Evolutionary conservation across 257 asterid species (phyloP), one percentile per base, ranked within the genome.

Genomic region (Ocimum tenuiflorum): DNA sequence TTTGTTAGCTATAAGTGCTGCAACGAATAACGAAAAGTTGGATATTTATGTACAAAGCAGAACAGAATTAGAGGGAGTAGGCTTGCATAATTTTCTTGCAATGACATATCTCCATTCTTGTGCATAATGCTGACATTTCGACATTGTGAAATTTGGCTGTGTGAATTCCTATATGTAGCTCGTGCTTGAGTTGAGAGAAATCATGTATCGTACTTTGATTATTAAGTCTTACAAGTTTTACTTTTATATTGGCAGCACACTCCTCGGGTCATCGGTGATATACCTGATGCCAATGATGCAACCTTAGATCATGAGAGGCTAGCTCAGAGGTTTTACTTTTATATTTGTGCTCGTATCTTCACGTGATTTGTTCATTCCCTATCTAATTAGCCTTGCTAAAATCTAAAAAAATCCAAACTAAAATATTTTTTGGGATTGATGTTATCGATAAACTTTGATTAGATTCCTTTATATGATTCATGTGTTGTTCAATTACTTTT

Each of bases 261-360:
- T 18, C 98, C 97, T 58, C 85, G 97, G 64, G 85, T 92, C 56
- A 85, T 82, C 74, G 75, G 72, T 58, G 79, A 60, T 73, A 85
- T 92, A 84, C 97, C 97, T 15, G 96, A 92, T 74, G 74, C 91
- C 63, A 81, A 82, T 76, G 88, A 89, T 80, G 98, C 97, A 3
- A 84, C 86, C 60, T 69, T 92, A 58, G 97, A 89, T 79, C 98
- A 91, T 42, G 95, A 71, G 69, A 84, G 91, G 65, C 94, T 92
- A 54, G 89, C 96, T 62, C 75, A 79, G 60, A 89, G 98, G 98
- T 89, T 73, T 47, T 58, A 48, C 56, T 67, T 83, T 54, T 10
- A n/a, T n/a, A n/a, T n/a, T n/a, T n/a, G n/a, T 27, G 3, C 52
- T 8, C 42, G 53, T 17, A 45, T 46, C 6, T 54, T 14, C 41